Evolutionary conservation across 345 rosid genomes (phyloP), one percentile per base, ranked within the genome.

Genomic region (Camelina neglecta): DNA sequence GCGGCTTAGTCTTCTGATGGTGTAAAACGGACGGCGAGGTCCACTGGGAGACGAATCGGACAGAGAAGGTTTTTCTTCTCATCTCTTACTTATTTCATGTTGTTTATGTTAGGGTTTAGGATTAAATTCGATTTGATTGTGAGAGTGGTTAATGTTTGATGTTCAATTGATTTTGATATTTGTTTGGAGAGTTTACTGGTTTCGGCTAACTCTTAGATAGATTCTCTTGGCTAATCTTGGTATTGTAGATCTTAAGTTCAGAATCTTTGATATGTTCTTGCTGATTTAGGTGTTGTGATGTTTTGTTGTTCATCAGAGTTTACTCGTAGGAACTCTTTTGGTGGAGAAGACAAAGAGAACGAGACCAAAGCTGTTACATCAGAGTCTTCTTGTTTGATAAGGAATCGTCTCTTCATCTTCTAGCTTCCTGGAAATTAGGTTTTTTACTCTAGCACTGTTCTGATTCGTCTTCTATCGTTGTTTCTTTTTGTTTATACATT

Each of bases 291-390:
- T 48, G 10, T 57, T 69, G 42, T 35, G 41, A 13, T 70, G 59
- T 15, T 44, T 75, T 24, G 26, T 38, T 64, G 54, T 64, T 64
- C 0, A 1, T 60, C 67, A 90, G 93, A 79, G 65, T 72, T 65
- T 67, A 68, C 82, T 10, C 72, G 80, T 71, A 85, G 89, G 51
- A 73, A 80, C 61, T 85, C 88, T 6, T 57, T 58, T 16, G 63
- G 65, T 11, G 78, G 81, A 60, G 92, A 88, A 60, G 92, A 88
- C 39, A 93, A 89, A 72, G 97, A 93, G 71, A 93, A 88, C 45
- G 68, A 79, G 42, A 78, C 50, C 6, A 84, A 83, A 53, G 71
- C 84, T 47, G 55, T 71, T 56, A 80, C 84, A 54, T 26, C 29
- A 26, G 4, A 47, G 49, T 33, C 2, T 47, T 47, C 10, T 33